Evolutionary conservation across 176 grass and related monocot genomes (phyloP).

Genomic region (Oryza glumipatula): DNA sequence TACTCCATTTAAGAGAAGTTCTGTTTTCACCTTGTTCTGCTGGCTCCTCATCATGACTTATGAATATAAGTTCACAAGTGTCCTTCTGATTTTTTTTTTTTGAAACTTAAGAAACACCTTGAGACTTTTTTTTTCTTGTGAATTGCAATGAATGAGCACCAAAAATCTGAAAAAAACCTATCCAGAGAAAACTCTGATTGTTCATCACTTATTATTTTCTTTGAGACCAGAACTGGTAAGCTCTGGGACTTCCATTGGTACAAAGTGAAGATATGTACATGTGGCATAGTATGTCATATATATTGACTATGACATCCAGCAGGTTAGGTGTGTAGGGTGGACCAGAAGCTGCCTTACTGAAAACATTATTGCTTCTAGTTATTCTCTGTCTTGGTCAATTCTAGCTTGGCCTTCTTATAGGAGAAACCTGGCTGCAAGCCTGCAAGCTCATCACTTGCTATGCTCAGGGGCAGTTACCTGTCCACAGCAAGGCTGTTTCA

Average conservation of each 20-base stretch:
- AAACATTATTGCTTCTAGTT: slow-evolving; percentile 46
- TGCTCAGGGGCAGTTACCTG: slow-evolving; percentile 69
- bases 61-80: slow-evolving; percentile 36
- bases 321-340: slow-evolving; percentile 55
- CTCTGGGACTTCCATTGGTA: neutral
- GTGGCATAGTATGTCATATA: slow-evolving; percentile 30
- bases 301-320: slow-evolving; percentile 27
- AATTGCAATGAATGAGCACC: neutral
- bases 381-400: slow-evolving; percentile 60
- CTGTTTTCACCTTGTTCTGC: slow-evolving; percentile 38
- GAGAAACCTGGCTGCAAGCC: slow-evolving; percentile 47
- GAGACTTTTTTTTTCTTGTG: neutral
- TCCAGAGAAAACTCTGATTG: neutral
- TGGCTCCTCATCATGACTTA: slow-evolving; percentile 30
- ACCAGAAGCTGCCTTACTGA: slow-evolving; percentile 42
- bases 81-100: neutral
- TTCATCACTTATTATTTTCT: neutral
- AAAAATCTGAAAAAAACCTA: slow-evolving; percentile 15
- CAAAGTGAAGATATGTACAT: slow-evolving; percentile 26
- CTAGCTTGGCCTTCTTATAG: slow-evolving; percentile 42
- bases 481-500: slow-evolving; percentile 63
- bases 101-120: neutral
- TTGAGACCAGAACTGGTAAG: slow-evolving; percentile 12
- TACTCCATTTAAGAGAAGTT: slow-evolving; percentile 39
- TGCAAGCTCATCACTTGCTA: slow-evolving; percentile 45